Evolutionary conservation across 495 filamentous ascomycete genomes (phyloP).

Genomic region (Penicillium dipodomyicola): DNA sequence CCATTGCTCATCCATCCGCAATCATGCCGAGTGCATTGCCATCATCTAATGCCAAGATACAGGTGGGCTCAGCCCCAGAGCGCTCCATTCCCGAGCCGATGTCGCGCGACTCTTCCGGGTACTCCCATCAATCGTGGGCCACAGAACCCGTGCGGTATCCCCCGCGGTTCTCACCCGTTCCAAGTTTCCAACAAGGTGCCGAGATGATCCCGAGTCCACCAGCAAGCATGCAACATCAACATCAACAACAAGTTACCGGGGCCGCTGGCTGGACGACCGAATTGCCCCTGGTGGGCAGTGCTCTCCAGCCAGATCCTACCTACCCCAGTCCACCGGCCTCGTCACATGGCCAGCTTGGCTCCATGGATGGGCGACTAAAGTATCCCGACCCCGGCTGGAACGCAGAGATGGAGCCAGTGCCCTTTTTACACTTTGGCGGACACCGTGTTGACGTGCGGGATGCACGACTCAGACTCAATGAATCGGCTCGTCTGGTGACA

Average conservation of each 20-base stretch:
- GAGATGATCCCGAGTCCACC: constrained; percentile 9
- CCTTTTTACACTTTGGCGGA: constrained; percentile 25
- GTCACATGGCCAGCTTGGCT: constrained; percentile 14
- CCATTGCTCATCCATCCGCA: constrained; percentile 38
- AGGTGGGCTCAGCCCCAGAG: constrained; percentile 27
- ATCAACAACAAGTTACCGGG: constrained; percentile 24
- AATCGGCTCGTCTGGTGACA: constrained; percentile 17
- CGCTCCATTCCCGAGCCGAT: constrained; percentile 29
- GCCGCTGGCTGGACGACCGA: constrained; percentile 27
- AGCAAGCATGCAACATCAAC: constrained; percentile 16
- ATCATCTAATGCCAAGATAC: constrained; percentile 17
- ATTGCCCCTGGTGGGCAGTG: constrained; percentile 7
- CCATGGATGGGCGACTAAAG: constrained; percentile 25
- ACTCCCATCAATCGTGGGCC: constrained; percentile 42
- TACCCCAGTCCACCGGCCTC: constrained; percentile 16
- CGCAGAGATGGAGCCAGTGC: constrained; percentile 15
- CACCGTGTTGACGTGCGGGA: constrained; percentile 38
- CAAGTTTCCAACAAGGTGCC: constrained; percentile 14
- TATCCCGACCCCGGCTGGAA: constrained; percentile 23
- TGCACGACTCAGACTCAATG: constrained; percentile 26
- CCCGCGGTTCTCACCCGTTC: constrained; percentile 28
- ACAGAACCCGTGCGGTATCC: constrained; percentile 39
- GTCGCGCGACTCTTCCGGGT: constrained; percentile 33
- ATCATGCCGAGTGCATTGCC: constrained; percentile 41
- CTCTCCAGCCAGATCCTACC: constrained; percentile 25